Evolutionary conservation across 139 green algal species (phyloP).

Genomic region (Chlamydomonas sphaeroides): DNA sequence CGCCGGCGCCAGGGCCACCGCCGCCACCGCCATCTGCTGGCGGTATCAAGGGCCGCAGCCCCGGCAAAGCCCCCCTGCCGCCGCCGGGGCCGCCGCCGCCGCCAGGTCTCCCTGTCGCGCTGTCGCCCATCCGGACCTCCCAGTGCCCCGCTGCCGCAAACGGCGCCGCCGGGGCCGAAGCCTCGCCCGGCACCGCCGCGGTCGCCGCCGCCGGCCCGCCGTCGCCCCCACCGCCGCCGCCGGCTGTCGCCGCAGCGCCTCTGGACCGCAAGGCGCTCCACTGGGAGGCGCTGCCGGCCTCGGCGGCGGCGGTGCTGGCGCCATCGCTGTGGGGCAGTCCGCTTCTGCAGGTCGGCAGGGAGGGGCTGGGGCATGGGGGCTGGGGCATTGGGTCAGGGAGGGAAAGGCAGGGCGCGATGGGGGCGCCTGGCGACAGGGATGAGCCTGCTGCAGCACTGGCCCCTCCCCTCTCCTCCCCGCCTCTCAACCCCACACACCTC

Average conservation of each 20-base stretch:
- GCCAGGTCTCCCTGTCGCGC: background rate
- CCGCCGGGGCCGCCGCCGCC: background rate
- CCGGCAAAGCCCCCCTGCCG: background rate
- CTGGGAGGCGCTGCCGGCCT: conserved; percentile 14
- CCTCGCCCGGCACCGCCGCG: background rate
- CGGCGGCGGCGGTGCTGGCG: background rate
- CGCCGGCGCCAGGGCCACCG: too few relatives aligned
- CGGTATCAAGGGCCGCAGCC: background rate
- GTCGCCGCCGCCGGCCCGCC: background rate
- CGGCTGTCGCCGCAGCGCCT: background rate
- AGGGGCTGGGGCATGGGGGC: too few relatives aligned
- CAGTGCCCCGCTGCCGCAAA: background rate
- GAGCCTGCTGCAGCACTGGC: too few relatives aligned
- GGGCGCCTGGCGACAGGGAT: too few relatives aligned
- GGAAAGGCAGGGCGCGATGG: too few relatives aligned
- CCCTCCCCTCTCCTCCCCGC: too few relatives aligned
- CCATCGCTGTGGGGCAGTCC: conserved; percentile 26
- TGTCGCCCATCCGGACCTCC: background rate
- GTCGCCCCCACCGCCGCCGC: background rate
- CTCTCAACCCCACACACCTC: too few relatives aligned
- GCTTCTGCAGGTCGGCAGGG: conserved; percentile 4
- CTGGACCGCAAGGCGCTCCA: conserved; percentile 27
- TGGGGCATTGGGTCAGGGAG: too few relatives aligned
- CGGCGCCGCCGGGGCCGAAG: background rate
- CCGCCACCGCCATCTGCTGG: too few relatives aligned